Conservation (phyloP, 352 stramenopile species). For the Globisporangium middletonii region DNA sequence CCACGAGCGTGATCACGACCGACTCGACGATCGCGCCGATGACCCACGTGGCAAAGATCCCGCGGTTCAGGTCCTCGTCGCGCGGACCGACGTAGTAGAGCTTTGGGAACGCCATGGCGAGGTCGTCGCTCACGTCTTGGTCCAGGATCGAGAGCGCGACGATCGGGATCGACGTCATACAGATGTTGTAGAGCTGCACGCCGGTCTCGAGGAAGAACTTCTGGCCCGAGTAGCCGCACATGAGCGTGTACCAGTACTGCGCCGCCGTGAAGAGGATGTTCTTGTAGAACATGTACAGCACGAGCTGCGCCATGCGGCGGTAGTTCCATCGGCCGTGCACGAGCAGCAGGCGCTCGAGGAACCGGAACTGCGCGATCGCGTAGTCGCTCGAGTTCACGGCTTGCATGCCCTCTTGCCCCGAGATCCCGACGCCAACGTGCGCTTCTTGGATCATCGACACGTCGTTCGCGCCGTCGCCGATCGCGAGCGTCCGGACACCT, state of each 20-base stretch:
- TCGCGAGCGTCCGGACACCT: constrained; percentile 77
- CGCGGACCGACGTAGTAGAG: constrained; percentile 56
- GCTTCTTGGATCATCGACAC: constrained; percentile 94
- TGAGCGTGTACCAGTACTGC: constrained; percentile 73
- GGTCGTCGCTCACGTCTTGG: constrained; percentile 57
- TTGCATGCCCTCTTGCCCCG: constrained; percentile 89
- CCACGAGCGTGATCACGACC: constrained; percentile 60
- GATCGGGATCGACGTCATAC: constrained; percentile 64
- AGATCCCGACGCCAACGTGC: constrained; percentile 90
- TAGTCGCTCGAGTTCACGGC: constrained; percentile 93
- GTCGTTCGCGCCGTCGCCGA: constrained; percentile 94
- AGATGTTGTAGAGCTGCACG: constrained; percentile 78
- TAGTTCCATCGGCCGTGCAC: constrained; percentile 92
- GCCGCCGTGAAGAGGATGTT: constrained; percentile 77
- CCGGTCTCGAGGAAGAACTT: constrained; percentile 83
- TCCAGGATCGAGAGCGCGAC: constrained; percentile 64
- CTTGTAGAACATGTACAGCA: constrained; percentile 94
- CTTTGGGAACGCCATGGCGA: constrained; percentile 67
- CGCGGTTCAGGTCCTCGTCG: constrained; percentile 63
- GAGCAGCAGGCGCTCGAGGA: constrained; percentile 85
- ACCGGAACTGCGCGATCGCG: constrained; percentile 91
- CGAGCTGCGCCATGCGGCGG: constrained; percentile 81
- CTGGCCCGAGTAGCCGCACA: constrained; percentile 73
- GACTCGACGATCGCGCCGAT: constrained; percentile 66
- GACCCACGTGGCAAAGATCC: constrained; percentile 64